phyloP scores from a whole-genome alignment of 2,329 filamentous ascomycete species.

The Nigrograna mackinnonii region DNA sequence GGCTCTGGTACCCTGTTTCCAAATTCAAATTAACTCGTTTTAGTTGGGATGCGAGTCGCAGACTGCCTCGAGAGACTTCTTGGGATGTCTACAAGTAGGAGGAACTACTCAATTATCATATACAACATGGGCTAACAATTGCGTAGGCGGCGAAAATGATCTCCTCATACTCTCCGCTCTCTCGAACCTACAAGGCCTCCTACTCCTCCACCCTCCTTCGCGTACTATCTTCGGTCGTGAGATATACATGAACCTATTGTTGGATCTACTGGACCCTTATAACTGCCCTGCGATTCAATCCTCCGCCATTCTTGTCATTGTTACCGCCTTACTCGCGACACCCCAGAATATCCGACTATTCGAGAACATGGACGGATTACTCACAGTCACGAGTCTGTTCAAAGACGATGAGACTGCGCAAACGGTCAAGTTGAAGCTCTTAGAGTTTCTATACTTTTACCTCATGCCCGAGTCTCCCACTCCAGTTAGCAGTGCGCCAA shows the following conservation, averaged over 20 bases:
- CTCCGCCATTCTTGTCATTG: conserved; percentile 84
- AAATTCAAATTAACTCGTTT: no score
- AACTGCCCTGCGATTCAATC: conserved; percentile 93
- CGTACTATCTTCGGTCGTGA: conserved; percentile 85
- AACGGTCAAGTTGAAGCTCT: conserved; percentile 92
- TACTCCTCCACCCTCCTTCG: conserved; percentile 88
- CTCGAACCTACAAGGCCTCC: conserved; percentile 83
- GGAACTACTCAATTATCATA: conserved; percentile 8
- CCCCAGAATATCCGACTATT: conserved; percentile 90
- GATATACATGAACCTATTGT: conserved; percentile 93
- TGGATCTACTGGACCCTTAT: conserved; percentile 87
- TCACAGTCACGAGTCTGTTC: conserved; percentile 91
- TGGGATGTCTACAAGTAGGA: conserved; percentile 68
- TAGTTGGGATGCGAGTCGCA: conserved; percentile 81
- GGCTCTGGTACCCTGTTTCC: no score
- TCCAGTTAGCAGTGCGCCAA: conserved; percentile 44
- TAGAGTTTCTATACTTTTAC: conserved; percentile 98
- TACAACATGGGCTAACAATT: background rate
- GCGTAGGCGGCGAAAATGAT: conserved; percentile 76
- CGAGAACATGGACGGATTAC: conserved; percentile 86
- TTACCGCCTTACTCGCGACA: conserved; percentile 83
- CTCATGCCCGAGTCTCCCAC: conserved; percentile 84
- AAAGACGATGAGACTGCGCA: conserved; percentile 83
- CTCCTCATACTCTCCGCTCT: conserved; percentile 85
- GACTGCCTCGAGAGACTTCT: conserved; percentile 84